Evolutionary conservation across 2,329 filamentous ascomycete genomes (phyloP), one percentile per base, ranked within the genome.

Genomic region (Colletotrichum sp.): DNA sequence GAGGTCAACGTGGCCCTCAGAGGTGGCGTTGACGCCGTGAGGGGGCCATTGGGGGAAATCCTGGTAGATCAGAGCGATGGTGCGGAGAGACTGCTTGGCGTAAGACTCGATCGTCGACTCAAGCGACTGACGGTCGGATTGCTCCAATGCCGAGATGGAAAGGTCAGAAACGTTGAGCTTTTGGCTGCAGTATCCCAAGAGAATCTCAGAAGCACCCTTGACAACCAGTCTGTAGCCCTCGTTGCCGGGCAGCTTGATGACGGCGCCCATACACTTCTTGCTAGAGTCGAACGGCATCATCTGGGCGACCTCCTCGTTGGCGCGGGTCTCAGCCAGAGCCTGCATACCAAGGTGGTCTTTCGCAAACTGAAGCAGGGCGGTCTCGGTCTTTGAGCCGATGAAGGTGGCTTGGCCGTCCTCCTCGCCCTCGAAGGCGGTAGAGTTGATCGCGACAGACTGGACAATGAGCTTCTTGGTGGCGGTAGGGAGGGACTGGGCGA

Each of bases 21-120:
- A 89, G 71, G 94, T 93, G 18, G 90, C 85, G 5, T 52, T 52
- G n/a, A 89, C 92, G 66, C 90, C 87, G 77, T 93, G 91, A 21
- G 89, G 93, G 30, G 95, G 94, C 90, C 93, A 94, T 74, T 86
- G 87, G 32, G 92, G 89, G 75, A 94, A 95, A 78, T 97, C 95
- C 61, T 91, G 90, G 83, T 95, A 96, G 6, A 94, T 89, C 77
- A 96, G 88, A 21, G 91, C 94, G 70, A 96, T 95, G 1, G 94
- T 95, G 64, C 95, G 92, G 14, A 96, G 89, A n/a, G 94, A 95
- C 48, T 90, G 86, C 26, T 87, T 87, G 16, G 92, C 92, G 78
- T 93, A 93, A 6, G 87, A 86, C 68, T 90, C 89, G 78, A 93
- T 93, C 71, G 91, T 84, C 39, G 85, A 81, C 68, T 87, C 87